A percentile compares a stretch with the other conserved stretches of the same genome.
phyloP scores from a whole-genome alignment of 2,329 filamentous ascomycete genomes.

The Lasiodiplodia gonubiensis region DNA sequence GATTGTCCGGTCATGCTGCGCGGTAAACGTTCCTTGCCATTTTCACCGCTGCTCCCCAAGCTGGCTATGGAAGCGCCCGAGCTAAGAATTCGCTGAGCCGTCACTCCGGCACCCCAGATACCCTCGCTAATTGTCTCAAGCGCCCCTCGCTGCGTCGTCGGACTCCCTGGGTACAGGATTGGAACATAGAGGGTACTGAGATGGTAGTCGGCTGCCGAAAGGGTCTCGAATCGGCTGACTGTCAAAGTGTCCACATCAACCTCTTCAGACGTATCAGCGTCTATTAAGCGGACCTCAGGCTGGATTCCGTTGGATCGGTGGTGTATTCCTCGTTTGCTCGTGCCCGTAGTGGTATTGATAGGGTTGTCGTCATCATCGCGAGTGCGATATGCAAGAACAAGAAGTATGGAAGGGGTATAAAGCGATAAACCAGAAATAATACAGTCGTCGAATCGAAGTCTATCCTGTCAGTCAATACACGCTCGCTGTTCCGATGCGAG shows the following conservation, averaged over 20 bases:
- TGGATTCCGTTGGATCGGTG: constrained; percentile 79
- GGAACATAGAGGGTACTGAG: constrained; percentile 80
- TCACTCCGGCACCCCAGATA: constrained; percentile 89
- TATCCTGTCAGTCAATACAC: constrained; percentile 49
- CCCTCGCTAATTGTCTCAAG: constrained; percentile 78
- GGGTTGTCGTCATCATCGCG: constrained; percentile 71
- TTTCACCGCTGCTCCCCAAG: constrained; percentile 48
- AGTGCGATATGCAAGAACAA: constrained; percentile 89
- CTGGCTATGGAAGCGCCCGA: constrained; percentile 77
- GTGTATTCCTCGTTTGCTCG: constrained; percentile 65
- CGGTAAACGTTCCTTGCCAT: constrained; percentile 29
- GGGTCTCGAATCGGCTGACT: constrained; percentile 82
- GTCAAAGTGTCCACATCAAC: constrained; percentile 85
- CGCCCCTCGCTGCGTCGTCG: constrained; percentile 70
- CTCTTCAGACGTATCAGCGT: constrained; percentile 81
- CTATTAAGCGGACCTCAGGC: constrained; percentile 89
- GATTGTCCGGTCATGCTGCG: constrained; percentile 32
- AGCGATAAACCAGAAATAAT: constrained; percentile 96
- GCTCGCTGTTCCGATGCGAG: not conserved
- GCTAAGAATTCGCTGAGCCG: constrained; percentile 84
- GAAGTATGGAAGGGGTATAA: constrained; percentile 88
- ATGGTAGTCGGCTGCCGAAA: constrained; percentile 92
- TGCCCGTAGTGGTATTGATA: constrained; percentile 55
- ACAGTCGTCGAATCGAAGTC: constrained; percentile 88
- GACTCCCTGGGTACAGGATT: constrained; percentile 62